These are phyloP conservation scores for Micractinium sp. DNA, from an alignment of 139 green algal species.

Conservation along the genomic window DNA sequence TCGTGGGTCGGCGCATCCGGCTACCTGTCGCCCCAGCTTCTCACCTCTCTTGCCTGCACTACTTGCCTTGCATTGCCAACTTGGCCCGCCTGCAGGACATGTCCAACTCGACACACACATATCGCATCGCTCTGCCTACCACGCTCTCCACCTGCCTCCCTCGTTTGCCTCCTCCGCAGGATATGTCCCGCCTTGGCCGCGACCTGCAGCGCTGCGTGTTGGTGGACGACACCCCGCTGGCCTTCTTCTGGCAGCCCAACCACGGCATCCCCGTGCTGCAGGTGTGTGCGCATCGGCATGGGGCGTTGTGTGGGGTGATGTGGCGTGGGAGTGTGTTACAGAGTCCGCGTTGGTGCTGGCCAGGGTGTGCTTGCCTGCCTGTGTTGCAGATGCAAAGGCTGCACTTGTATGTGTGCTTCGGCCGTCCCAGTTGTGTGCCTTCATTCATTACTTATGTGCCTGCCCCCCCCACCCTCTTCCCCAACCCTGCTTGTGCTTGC, in stretches of 20 bases:
- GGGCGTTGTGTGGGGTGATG: too few species aligned
- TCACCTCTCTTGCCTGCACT: neutral
- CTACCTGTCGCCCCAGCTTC: too few species aligned
- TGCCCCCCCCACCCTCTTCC: neutral
- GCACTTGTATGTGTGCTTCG: too few species aligned
- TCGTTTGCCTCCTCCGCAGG: constrained; percentile 26
- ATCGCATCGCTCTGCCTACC: neutral
- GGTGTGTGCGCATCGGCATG: constrained; percentile 52
- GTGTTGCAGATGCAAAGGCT: too few species aligned
- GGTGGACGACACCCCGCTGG: constrained; percentile 92
- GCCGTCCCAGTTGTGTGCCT: neutral
- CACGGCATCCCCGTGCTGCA: constrained; percentile 88
- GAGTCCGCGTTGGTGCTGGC: too few species aligned
- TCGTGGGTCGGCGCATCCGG: too few species aligned
- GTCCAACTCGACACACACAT: too few species aligned
- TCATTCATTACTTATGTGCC: neutral
- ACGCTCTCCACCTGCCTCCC: neutral
- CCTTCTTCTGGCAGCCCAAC: constrained; percentile 86
- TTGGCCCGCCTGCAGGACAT: neutral
- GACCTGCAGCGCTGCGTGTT: constrained; percentile 78
- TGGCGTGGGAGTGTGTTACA: too few species aligned
- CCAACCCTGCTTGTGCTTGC: constrained; percentile 28
- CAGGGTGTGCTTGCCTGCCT: too few species aligned
- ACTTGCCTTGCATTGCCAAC: neutral
- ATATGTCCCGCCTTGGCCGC: constrained; percentile 77